These are phyloP conservation scores for Colletotrichum eleusines DNA, from an alignment of 2,329 filamentous ascomycete species.

Conservation along the genomic window DNA sequence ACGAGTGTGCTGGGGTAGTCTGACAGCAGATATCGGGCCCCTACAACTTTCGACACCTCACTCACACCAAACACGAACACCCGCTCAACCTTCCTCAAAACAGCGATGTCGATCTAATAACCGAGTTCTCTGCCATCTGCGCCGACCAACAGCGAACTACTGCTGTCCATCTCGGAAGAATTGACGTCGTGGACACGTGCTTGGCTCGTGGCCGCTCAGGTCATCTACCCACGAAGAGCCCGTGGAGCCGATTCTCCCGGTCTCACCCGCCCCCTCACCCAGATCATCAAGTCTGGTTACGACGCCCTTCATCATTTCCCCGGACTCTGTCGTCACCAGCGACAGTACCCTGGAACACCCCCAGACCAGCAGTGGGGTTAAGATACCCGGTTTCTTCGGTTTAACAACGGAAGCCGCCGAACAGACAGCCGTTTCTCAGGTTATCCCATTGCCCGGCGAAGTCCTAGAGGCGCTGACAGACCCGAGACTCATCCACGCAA, in stretches of 20 bases:
- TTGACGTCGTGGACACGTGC: no score
- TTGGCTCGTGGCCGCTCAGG: no score
- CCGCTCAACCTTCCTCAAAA: conserved; percentile 55
- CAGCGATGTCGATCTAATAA: conserved; percentile 56
- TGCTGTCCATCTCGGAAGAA: no score
- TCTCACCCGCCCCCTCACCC: conserved; percentile 63
- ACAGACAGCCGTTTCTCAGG: conserved; percentile 37
- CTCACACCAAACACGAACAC: conserved; percentile 66
- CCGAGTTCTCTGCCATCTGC: conserved; percentile 58
- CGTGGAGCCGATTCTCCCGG: no score
- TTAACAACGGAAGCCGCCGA: conserved; percentile 45
- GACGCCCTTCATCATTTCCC: conserved; percentile 49
- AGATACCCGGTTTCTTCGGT: conserved; percentile 57
- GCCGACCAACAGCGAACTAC: no score
- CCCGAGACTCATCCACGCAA: conserved; percentile 53
- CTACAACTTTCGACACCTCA: conserved; percentile 76
- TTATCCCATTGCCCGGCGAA: conserved; percentile 18
- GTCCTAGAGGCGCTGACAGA: conserved; percentile 45
- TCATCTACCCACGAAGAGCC: no score
- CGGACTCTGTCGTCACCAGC: background rate
- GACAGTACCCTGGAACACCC: conserved; percentile 54
- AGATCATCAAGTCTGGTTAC: conserved; percentile 68
- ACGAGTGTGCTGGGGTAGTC: no score
- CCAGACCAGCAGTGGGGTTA: no score
- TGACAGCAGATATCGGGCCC: no score